Evolutionary conservation across 2,329 filamentous ascomycete species (phyloP).

Genomic region (Aspergillus texensis): DNA sequence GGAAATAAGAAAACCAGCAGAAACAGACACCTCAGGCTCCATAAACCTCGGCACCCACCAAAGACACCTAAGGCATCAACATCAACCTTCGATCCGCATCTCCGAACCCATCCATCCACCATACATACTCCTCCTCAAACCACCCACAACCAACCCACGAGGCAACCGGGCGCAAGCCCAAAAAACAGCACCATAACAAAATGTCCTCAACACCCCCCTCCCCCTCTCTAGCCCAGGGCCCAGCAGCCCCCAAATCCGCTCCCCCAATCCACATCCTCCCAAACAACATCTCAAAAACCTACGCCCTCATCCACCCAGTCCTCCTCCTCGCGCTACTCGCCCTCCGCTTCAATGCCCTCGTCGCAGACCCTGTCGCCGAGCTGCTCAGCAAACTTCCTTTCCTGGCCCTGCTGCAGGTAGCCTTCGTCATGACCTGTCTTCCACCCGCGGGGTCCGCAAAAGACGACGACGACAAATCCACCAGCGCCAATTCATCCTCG

Average conservation of each 20-base stretch:
- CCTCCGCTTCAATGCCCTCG: slow-evolving; percentile 66
- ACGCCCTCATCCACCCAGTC: slow-evolving; percentile 69
- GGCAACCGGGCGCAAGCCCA: slow-evolving; percentile 1
- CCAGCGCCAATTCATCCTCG: too few species aligned
- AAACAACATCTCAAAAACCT: slow-evolving; percentile 53
- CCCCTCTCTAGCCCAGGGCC: slow-evolving; percentile 8
- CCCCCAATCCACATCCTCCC: slow-evolving; percentile 52
- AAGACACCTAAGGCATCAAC: slow-evolving; percentile 9
- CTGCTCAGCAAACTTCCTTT: slow-evolving; percentile 64
- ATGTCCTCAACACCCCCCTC: slow-evolving; percentile 17
- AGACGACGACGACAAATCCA: background rate
- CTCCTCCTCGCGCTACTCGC: slow-evolving; percentile 67
- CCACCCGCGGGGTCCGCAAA: slow-evolving; percentile 52
- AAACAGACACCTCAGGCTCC: background rate
- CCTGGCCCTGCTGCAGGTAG: slow-evolving; percentile 65
- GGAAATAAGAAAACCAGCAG: background rate
- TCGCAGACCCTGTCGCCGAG: slow-evolving; percentile 68
- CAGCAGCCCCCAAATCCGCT: slow-evolving; percentile 29
- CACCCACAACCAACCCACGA: background rate
- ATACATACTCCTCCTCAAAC: background rate
- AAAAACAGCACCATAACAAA: background rate
- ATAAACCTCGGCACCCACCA: background rate
- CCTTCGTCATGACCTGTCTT: slow-evolving; percentile 61
- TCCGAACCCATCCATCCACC: background rate
- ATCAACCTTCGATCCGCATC: background rate